Evolutionary conservation across 2,329 filamentous ascomycete genomes (phyloP).

Genomic region (Pseudogymnoascus sp.): DNA sequence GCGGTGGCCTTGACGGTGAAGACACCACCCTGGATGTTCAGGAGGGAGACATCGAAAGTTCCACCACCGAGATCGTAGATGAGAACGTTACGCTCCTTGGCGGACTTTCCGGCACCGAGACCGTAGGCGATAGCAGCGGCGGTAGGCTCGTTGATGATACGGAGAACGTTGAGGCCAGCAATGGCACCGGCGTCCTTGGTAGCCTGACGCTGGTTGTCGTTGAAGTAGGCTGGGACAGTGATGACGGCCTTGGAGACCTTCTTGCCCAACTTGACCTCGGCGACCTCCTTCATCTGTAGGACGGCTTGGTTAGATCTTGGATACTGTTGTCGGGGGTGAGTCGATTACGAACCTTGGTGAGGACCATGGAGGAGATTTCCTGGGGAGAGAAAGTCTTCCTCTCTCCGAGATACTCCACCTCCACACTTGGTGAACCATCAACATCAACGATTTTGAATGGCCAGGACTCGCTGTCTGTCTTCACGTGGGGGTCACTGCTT

Average conservation of each 20-base stretch:
- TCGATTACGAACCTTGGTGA: slow-evolving; percentile 68
- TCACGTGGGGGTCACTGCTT: slow-evolving; percentile 29
- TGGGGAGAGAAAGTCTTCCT: slow-evolving; percentile 94
- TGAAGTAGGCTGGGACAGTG: slow-evolving; percentile 99
- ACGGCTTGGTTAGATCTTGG: background rate
- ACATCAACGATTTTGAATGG: slow-evolving; percentile 97
- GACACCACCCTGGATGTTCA: slow-evolving; percentile 98
- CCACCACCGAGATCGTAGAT: slow-evolving; percentile 99
- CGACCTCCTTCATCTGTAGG: slow-evolving; percentile 93
- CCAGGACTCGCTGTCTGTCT: slow-evolving; percentile 83
- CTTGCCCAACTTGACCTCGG: slow-evolving; percentile 96
- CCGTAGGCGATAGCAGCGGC: slow-evolving; percentile 97
- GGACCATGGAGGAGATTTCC: slow-evolving; percentile 98
- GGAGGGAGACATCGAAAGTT: slow-evolving; percentile 99
- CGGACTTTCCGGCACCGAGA: slow-evolving; percentile 87
- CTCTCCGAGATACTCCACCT: slow-evolving; percentile 94
- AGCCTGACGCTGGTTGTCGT: slow-evolving; percentile 99
- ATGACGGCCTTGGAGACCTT: slow-evolving; percentile 99
- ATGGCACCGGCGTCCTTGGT: slow-evolving; percentile 99
- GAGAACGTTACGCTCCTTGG: slow-evolving; percentile 97
- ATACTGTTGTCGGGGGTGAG: background rate
- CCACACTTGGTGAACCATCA: slow-evolving; percentile 77
- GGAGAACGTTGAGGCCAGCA: slow-evolving; percentile 92
- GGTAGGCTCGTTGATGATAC: slow-evolving; percentile 99
- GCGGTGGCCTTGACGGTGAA: slow-evolving; percentile 98